phyloP scores from a whole-genome alignment of 2,329 filamentous ascomycete species.

The Cercospora sp. region DNA sequence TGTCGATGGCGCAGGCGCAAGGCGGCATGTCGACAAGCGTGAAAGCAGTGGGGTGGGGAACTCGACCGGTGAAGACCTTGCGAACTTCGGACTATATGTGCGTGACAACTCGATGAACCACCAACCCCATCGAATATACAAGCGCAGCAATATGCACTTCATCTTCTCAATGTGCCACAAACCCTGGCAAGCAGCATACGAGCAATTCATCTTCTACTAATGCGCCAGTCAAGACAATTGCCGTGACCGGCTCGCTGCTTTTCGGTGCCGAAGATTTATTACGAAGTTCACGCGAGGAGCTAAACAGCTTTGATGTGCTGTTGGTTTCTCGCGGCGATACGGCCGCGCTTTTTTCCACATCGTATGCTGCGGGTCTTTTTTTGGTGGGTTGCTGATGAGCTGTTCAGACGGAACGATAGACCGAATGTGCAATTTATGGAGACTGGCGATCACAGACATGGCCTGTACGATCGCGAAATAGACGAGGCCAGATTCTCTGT shows the following conservation, averaged over 20 bases:
- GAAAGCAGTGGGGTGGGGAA: background rate
- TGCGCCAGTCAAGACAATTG: background rate
- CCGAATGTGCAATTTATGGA: background rate
- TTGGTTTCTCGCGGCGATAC: background rate
- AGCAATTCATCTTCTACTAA: background rate
- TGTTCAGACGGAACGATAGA: background rate
- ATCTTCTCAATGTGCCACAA: background rate
- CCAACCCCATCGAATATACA: background rate
- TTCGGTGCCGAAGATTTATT: slow-evolving; percentile 5
- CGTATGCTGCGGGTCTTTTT: background rate
- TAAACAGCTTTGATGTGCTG: background rate
- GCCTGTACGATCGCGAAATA: background rate
- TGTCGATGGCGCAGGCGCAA: background rate
- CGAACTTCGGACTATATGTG: background rate
- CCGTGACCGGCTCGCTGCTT: background rate
- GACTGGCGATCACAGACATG: slow-evolving; percentile 1
- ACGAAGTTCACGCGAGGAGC: slow-evolving; percentile 10
- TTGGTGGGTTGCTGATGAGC: background rate
- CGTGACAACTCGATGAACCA: background rate
- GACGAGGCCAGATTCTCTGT: background rate
- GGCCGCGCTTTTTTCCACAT: background rate
- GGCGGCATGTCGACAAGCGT: background rate
- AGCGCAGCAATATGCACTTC: background rate
- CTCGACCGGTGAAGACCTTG: slow-evolving; percentile 5
- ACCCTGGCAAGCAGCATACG: background rate